Evolutionary conservation across 768 basidiomycete genomes (phyloP).

Genomic region (Sarcomyxa edulis): DNA sequence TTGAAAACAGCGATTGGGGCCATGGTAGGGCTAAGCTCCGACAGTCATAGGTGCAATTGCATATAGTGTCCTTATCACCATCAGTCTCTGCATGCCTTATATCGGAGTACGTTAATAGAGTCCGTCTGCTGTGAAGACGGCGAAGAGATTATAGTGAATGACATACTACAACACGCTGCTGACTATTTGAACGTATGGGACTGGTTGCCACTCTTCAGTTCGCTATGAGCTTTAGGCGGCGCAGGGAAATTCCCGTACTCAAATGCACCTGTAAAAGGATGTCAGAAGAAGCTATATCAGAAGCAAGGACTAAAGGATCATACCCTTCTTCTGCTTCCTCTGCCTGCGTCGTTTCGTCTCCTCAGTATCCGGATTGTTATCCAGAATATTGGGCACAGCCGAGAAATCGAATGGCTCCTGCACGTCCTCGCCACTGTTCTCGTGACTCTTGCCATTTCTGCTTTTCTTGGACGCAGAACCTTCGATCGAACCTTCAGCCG

Average conservation of each 20-base stretch:
- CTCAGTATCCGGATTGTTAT: constrained; percentile 42
- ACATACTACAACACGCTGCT: background rate
- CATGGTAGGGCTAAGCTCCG: too few relatives aligned
- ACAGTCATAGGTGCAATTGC: too few relatives aligned
- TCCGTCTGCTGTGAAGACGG: too few relatives aligned
- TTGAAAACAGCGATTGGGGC: too few relatives aligned
- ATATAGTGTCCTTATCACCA: too few relatives aligned
- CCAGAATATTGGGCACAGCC: constrained; percentile 65
- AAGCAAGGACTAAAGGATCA: background rate
- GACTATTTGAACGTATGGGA: constrained; percentile 63
- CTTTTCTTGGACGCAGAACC: constrained; percentile 13
- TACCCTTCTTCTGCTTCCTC: constrained; percentile 44
- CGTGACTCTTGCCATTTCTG: constrained; percentile 17
- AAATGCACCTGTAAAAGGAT: constrained; percentile 30
- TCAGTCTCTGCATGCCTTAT: too few relatives aligned
- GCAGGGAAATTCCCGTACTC: constrained; percentile 56
- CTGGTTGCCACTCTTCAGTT: constrained; percentile 65
- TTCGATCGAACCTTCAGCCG: constrained; percentile 11
- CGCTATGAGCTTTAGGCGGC: constrained; percentile 59
- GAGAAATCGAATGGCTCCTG: constrained; percentile 64
- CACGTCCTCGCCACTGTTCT: constrained; percentile 12
- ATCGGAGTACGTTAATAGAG: too few relatives aligned
- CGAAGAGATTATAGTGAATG: background rate
- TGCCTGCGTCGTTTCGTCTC: constrained; percentile 29
- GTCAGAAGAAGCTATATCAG: background rate